phyloP scores from a whole-genome alignment of 805 yeast genomes.

The Diddensiella caesifluorescens region DNA sequence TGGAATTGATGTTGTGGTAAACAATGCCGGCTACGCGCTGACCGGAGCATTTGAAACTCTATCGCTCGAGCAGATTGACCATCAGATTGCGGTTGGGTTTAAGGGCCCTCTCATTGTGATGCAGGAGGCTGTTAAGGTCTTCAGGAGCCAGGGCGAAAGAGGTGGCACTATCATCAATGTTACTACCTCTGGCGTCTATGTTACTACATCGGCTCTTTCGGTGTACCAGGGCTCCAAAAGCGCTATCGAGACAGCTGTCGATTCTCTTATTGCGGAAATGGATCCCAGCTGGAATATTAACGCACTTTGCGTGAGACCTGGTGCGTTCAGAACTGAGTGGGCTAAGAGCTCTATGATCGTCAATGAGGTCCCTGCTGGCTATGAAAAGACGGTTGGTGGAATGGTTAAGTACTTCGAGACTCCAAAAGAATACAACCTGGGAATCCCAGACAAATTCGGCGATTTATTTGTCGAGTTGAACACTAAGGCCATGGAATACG shows the following conservation, averaged over 20 bases:
- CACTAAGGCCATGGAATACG: slow-evolving; percentile 1
- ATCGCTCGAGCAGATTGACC: not conserved
- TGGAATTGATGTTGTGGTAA: slow-evolving; percentile 52
- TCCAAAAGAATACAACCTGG: no score
- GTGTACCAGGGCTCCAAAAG: slow-evolving; percentile 1
- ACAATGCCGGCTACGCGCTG: slow-evolving; percentile 57
- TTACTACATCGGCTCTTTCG: not conserved
- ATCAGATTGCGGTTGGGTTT: slow-evolving; percentile 1
- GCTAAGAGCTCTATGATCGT: slow-evolving; percentile 2
- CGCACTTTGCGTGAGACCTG: not conserved
- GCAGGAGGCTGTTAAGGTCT: not conserved
- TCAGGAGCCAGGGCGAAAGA: not conserved
- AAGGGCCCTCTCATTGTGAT: not conserved
- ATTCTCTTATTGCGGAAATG: not conserved
- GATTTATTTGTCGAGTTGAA: not conserved
- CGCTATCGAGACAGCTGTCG: not conserved
- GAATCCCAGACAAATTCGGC: slow-evolving; percentile 2
- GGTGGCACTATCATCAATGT: slow-evolving; percentile 1
- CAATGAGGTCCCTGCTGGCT: not conserved
- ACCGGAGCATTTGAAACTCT: not conserved
- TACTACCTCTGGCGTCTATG: not conserved
- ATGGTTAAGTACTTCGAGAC: no score
- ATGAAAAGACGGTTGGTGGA: not conserved
- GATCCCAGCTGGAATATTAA: slow-evolving; percentile 1
- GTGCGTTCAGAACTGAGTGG: slow-evolving; percentile 2